Percentiles rank a stretch among this genome's conserved stretches.
Conservation (phyloP, 2,329 filamentous ascomycete species). For the Conoideocrella luteorostrata region DNA sequence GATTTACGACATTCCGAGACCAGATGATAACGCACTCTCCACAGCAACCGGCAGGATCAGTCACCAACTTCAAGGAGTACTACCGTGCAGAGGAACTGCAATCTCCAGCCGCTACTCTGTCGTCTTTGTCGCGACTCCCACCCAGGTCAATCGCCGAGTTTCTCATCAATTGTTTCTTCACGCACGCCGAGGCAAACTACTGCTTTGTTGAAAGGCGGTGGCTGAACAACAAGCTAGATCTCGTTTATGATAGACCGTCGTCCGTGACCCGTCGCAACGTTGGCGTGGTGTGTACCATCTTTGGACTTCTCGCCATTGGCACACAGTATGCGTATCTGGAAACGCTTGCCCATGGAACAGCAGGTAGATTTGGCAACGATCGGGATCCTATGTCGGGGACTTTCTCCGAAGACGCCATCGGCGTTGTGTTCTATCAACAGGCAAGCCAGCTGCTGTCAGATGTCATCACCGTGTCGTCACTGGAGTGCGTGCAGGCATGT, state of each 20-base stretch:
- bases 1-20: too few relatives aligned
- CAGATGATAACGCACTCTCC: too few relatives aligned
- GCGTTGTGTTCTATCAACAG: conserved; percentile 50
- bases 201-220: conserved; percentile 40
- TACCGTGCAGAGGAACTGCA: conserved; percentile 41
- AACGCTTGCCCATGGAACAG: too few relatives aligned
- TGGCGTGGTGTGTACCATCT: conserved; percentile 36
- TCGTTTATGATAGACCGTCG: conserved; percentile 33
- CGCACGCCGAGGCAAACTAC: conserved; percentile 41
- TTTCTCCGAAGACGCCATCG: conserved; percentile 47
- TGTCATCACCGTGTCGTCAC: conserved; percentile 48
- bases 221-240: conserved; percentile 33
- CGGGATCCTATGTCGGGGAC: too few relatives aligned
- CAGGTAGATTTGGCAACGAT: too few relatives aligned
- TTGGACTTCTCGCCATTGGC: conserved; percentile 42
- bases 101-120: conserved; percentile 31
- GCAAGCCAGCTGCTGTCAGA: conserved; percentile 49
- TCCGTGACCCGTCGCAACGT: conserved; percentile 33
- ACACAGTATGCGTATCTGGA: conserved; percentile 45
- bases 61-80: conserved; percentile 32
- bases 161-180: conserved; percentile 40
- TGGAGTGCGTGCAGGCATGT: conserved; percentile 53
- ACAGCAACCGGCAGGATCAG: conserved; percentile 21
- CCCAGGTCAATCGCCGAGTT: conserved; percentile 42
- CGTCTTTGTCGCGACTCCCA: conserved; percentile 34